These are phyloP conservation scores for Collybiopsis luxurians DNA, from an alignment of 768 basidiomycete species.

Conservation along the genomic window DNA sequence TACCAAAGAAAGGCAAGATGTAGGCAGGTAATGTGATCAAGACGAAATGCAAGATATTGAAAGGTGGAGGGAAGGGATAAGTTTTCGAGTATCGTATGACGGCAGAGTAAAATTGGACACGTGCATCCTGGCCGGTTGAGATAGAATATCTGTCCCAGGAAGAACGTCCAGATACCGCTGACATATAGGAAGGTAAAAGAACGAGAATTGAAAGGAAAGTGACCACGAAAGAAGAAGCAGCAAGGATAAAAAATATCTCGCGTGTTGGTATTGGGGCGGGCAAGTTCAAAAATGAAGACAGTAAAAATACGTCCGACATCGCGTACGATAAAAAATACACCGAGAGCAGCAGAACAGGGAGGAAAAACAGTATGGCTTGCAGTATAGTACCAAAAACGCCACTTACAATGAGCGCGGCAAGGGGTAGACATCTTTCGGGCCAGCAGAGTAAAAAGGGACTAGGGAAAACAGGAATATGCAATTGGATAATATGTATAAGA, in stretches of 20 bases:
- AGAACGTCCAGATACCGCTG: constrained; percentile 2
- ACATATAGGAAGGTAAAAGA: constrained; percentile 21
- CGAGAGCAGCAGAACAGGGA: constrained; percentile 44
- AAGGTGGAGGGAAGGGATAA: constrained; percentile 48
- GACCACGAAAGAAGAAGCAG: constrained; percentile 28
- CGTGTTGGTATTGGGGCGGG: constrained; percentile 49
- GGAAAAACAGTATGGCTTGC: constrained; percentile 44
- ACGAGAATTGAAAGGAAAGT: constrained; percentile 31
- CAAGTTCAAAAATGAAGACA: constrained; percentile 8
- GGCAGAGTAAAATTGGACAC: constrained; percentile 34
- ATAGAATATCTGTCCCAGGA: constrained; percentile 51
- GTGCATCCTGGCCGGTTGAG: constrained; percentile 41
- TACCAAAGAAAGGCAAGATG: constrained; percentile 16
- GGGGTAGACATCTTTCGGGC: constrained; percentile 38
- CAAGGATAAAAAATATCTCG: constrained; percentile 37
- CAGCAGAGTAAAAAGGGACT: constrained; percentile 43
- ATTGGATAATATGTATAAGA: constrained; percentile 36
- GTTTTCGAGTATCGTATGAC: constrained; percentile 32
- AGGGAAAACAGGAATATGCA: constrained; percentile 45
- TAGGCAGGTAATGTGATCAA: constrained; percentile 20
- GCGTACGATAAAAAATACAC: constrained; percentile 46
- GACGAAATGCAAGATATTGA: constrained; percentile 40
- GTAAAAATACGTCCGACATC: constrained; percentile 35
- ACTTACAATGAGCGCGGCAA: constrained; percentile 38
- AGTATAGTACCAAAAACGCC: constrained; percentile 34